Conservation (phyloP, 768 basidiomycete genomes). For the Phylloporus sp. region DNA sequence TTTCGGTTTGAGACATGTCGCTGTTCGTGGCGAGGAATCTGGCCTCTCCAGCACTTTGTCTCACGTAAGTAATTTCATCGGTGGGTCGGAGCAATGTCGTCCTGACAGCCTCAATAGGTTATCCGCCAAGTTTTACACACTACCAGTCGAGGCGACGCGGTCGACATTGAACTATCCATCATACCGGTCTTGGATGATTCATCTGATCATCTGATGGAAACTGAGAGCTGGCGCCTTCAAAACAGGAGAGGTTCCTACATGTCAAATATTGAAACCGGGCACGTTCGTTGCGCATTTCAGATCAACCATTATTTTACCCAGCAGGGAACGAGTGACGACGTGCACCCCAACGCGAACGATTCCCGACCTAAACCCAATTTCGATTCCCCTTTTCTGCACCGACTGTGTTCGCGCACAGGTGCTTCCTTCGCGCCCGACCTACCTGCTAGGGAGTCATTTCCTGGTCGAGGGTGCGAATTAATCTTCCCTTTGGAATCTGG, state of each 20-base stretch:
- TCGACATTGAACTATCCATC: slow-evolving; percentile 79
- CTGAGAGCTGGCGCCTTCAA: slow-evolving; percentile 20
- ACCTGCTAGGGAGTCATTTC: slow-evolving; percentile 36
- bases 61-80: slow-evolving; percentile 57
- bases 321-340: slow-evolving; percentile 15
- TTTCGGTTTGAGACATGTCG: slow-evolving; percentile 80
- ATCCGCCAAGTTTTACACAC: slow-evolving; percentile 76
- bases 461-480: slow-evolving; percentile 62
- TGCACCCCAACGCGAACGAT: slow-evolving; percentile 6
- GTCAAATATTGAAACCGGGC: slow-evolving; percentile 29
- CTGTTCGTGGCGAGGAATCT: slow-evolving; percentile 80
- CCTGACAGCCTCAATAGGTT: slow-evolving; percentile 52
- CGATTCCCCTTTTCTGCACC: slow-evolving; percentile 50
- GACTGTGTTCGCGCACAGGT: slow-evolving; percentile 55
- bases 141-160: slow-evolving; percentile 67
- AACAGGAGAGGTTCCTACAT: slow-evolving; percentile 24
- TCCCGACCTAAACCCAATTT: slow-evolving; percentile 39
- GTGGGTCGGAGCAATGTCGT: not conserved
- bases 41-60: slow-evolving; percentile 76
- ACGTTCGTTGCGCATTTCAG: slow-evolving; percentile 54
- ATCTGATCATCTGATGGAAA: slow-evolving; percentile 23
- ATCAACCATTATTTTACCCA: slow-evolving; percentile 46
- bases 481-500: slow-evolving; percentile 60
- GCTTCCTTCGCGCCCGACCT: slow-evolving; percentile 39
- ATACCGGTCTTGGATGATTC: slow-evolving; percentile 27